Percentiles rank a stretch among this genome's conserved stretches.
Conservation (phyloP, 73 alveolate species). For the Durusdinium trenchii region DNA sequence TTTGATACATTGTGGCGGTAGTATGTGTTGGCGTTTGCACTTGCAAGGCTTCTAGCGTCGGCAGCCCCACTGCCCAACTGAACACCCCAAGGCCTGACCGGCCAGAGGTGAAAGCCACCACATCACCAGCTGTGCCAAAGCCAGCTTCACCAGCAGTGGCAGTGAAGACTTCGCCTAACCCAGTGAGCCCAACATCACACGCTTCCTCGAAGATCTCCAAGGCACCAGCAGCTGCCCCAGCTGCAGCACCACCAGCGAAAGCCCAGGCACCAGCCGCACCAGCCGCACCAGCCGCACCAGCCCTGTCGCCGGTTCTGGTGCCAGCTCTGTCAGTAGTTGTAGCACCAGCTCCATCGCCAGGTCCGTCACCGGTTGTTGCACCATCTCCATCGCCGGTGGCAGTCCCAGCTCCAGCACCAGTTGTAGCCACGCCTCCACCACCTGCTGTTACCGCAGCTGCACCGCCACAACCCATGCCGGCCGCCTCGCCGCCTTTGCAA, state of each 20-base stretch:
- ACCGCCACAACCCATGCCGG: too few species aligned
- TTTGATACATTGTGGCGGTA: too few species aligned
- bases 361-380: neutral
- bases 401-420: neutral
- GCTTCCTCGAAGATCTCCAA: too few species aligned
- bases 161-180: neutral
- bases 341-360: neutral
- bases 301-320: neutral
- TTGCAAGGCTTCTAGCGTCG: neutral
- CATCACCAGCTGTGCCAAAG: slow-evolving; percentile 30
- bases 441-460: too few species aligned
- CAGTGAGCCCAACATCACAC: too few species aligned
- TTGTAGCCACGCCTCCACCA: neutral
- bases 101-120: neutral
- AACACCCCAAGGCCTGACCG: neutral
- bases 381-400: neutral
- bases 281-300: neutral
- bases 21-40: too few species aligned
- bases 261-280: neutral
- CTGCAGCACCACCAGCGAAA: neutral
- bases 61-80: neutral
- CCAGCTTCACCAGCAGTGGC: neutral
- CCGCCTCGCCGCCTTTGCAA: neutral
- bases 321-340: neutral
- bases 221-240: neutral